A percentile compares a stretch with the other conserved stretches of the same genome.
Conservation (phyloP, 2,329 filamentous ascomycete species). For the Sporothrix humicola region DNA sequence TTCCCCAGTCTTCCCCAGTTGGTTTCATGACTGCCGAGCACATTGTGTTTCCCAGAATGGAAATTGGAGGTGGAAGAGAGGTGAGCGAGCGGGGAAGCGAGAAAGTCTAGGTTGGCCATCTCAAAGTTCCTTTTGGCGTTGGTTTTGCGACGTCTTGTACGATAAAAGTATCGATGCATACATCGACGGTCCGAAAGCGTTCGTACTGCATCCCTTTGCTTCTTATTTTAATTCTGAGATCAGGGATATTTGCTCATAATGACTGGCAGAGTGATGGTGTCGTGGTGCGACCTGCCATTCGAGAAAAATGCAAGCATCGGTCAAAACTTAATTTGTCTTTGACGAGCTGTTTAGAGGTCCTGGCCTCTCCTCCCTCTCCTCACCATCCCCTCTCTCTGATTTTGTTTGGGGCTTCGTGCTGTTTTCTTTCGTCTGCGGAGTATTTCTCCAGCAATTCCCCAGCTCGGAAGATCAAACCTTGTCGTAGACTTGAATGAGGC, state of each 20-base stretch:
- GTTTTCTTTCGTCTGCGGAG: background rate
- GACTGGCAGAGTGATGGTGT: conserved; percentile 5
- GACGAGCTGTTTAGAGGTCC: conserved; percentile 3
- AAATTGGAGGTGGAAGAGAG: background rate
- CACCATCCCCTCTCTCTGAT: background rate
- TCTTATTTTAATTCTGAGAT: conserved; percentile 24
- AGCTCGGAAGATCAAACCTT: background rate
- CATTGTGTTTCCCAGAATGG: background rate
- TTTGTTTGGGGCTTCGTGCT: background rate
- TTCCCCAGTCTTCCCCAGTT: background rate
- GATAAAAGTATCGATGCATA: background rate
- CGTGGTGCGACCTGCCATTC: background rate
- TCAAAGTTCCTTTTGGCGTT: background rate
- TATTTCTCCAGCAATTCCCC: conserved; percentile 28
- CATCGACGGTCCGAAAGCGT: conserved; percentile 8
- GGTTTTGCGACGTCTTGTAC: conserved; percentile 6
- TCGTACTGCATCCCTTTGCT: conserved; percentile 20
- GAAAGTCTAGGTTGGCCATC: background rate
- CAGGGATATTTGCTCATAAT: conserved; percentile 25
- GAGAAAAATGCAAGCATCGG: background rate
- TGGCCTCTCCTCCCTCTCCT: conserved; percentile 8
- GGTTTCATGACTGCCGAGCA: background rate
- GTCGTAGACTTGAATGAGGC: background rate
- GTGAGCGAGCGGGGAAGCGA: conserved; percentile 22
- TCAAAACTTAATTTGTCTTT: conserved; percentile 26